Evolutionary conservation across 179 eudicot genomes (phyloP).

Genomic region (Silene coronaria): DNA sequence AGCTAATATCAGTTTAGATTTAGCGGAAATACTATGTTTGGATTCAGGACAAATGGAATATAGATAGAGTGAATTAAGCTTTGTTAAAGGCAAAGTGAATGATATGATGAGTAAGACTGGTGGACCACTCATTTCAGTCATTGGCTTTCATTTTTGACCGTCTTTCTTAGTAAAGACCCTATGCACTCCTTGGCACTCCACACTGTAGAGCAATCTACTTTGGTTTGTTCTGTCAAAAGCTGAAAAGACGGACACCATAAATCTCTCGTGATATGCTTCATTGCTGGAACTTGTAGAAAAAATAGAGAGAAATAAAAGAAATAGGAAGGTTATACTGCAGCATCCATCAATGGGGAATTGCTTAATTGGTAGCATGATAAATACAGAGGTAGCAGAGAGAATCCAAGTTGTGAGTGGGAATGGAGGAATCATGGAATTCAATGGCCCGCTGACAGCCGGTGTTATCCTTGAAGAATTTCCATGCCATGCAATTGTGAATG

Average conservation of each 20-base stretch:
- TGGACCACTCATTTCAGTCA: constrained; percentile 23
- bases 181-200: too few species aligned
- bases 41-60: background rate
- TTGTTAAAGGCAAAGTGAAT: constrained; percentile 3
- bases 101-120: background rate
- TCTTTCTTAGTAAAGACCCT: constrained; percentile 17
- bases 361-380: constrained; percentile 43
- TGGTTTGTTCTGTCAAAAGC: constrained; percentile 20
- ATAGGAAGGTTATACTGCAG: background rate
- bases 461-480: constrained; percentile 64
- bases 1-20: too few species aligned
- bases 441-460: constrained; percentile 42
- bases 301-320: too few species aligned
- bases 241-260: constrained; percentile 3
- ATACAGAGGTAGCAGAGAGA: constrained; percentile 20
- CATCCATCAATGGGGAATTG: constrained; percentile 60
- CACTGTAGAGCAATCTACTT: too few species aligned
- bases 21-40: too few species aligned
- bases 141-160: constrained; percentile 23
- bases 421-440: constrained; percentile 68
- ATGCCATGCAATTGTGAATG: constrained; percentile 55
- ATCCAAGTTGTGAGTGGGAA: constrained; percentile 52
- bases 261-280: background rate
- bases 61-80: background rate
- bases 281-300: too few species aligned